Evolutionary conservation across 106 monocot genomes (phyloP), one percentile per base, ranked within the genome.

Genomic region (Agapanthus africanus): DNA sequence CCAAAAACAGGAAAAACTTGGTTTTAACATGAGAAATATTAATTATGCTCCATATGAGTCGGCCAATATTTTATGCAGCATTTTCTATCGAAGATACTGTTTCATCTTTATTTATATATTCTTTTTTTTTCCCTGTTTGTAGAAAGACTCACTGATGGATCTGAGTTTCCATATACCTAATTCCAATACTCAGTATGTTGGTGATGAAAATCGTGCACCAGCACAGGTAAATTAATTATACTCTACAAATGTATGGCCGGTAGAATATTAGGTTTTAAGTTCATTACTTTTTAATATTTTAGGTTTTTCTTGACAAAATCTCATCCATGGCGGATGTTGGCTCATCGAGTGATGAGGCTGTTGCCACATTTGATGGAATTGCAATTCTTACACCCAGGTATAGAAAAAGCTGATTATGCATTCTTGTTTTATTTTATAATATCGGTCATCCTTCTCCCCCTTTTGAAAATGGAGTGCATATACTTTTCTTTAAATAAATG

Each of bases 131-230:
- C 3, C 59, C 33, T 33, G 18, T 39, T 75, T 39, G 5, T 65
- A 99, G 99, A 99, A 99, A 90, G 99, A 99, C 76, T 81, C 99
- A 0, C 63, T 99, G 71, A 83, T 93, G 90, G 99, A 99, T 79
- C 51, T 99, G 65, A 80, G 85, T 70, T 99, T 99, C 67, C 92
- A 99, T 74, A 78, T 92, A 59, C 97, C 97, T 14, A 99, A 81
- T 74, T 87, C 93, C 31, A 99, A 99, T 52, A 93, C 87, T 59
- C 99, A 93, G 54, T 93, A 85, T 80, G 75, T 90, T 79, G 99
- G 99, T 62, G 99, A 99, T 75, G 99, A 93, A 67, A 79, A 59
- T 41, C 89, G 76, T 37, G 82, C 93, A 65, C 87, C 99, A 68
- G 99, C 99, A 59, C 99, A 93, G 82, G 92, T 93, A 67, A 9